These are phyloP conservation scores for Colletotrichum tropicicola DNA, from an alignment of 2,329 filamentous ascomycete genomes.

Conservation along the genomic window DNA sequence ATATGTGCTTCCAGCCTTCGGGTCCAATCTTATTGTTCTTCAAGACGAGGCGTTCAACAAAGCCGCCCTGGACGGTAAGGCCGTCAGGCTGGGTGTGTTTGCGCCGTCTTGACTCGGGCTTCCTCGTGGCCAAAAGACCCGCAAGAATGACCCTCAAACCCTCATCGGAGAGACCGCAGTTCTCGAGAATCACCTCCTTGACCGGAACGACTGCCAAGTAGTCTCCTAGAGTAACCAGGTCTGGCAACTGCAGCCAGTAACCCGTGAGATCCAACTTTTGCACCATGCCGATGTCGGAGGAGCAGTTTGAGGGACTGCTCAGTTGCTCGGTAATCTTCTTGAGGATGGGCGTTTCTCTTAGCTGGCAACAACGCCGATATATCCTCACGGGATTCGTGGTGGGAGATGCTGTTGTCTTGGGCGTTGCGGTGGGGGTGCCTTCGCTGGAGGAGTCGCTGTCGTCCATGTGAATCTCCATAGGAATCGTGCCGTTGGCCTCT, in stretches of 20 bases:
- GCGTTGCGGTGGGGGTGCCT: constrained; percentile 61
- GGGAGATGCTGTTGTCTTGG: constrained; percentile 64
- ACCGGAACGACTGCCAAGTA: constrained; percentile 95
- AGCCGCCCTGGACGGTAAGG: constrained; percentile 66
- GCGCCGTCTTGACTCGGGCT: constrained; percentile 64
- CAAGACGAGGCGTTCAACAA: constrained; percentile 86
- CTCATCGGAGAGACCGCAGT: constrained; percentile 87
- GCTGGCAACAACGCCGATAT: constrained; percentile 92
- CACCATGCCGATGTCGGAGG: constrained; percentile 77
- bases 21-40: constrained; percentile 92
- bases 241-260: constrained; percentile 83
- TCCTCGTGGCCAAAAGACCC: constrained; percentile 83
- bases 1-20: constrained; percentile 92
- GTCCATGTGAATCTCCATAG: constrained; percentile 82
- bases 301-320: constrained; percentile 72
- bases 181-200: constrained; percentile 84
- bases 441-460: constrained; percentile 66
- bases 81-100: constrained; percentile 50
- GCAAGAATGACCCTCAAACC: constrained; percentile 87
- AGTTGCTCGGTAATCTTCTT: constrained; percentile 94
- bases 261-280: constrained; percentile 84
- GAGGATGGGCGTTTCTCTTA: constrained; percentile 90
- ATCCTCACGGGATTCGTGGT: constrained; percentile 93
- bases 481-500: constrained; percentile 86
- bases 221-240: constrained; percentile 88